Percentiles rank a stretch among this genome's conserved stretches.
Evolutionary conservation across 2,329 filamentous ascomycete species (phyloP).

Genomic region (Phaeosphaeria sp.): DNA sequence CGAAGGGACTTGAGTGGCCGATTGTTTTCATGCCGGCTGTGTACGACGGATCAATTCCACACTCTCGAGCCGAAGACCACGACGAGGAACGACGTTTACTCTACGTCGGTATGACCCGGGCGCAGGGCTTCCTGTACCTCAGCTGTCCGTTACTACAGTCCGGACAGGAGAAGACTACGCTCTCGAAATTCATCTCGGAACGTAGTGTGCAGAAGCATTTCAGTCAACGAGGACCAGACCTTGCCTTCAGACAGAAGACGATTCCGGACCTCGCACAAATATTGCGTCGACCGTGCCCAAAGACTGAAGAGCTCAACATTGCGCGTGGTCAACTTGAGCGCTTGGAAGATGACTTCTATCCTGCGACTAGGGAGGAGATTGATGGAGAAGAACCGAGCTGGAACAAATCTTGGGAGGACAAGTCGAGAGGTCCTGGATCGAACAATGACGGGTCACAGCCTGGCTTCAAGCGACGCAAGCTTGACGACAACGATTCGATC

Average conservation of each 20-base stretch:
- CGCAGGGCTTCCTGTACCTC: slow-evolving; percentile 83
- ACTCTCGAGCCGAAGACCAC: slow-evolving; percentile 81
- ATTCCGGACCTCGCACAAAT: slow-evolving; percentile 75
- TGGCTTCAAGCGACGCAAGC: slow-evolving; percentile 35
- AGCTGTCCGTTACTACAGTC: slow-evolving; percentile 77
- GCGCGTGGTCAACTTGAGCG: slow-evolving; percentile 34
- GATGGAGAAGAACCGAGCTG: slow-evolving; percentile 35
- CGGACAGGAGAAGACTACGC: slow-evolving; percentile 65
- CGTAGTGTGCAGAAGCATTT: slow-evolving; percentile 60
- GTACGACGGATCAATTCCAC: slow-evolving; percentile 89
- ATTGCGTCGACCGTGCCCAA: slow-evolving; percentile 68
- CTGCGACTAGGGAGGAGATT: slow-evolving; percentile 44
- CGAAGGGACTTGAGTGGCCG: slow-evolving; percentile 96
- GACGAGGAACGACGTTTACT: slow-evolving; percentile 88
- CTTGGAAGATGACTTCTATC: slow-evolving; percentile 45
- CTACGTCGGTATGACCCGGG: slow-evolving; percentile 96
- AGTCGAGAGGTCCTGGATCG: slow-evolving; percentile 6
- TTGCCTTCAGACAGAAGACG: slow-evolving; percentile 66
- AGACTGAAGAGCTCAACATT: slow-evolving; percentile 45
- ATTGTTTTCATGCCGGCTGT: slow-evolving; percentile 91
- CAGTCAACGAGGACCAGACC: slow-evolving; percentile 67
- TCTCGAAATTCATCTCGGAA: slow-evolving; percentile 76
- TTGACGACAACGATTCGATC: slow-evolving; percentile 24
- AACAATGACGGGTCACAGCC: slow-evolving; percentile 11
- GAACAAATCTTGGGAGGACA: slow-evolving; percentile 18